Evolutionary conservation across 768 basidiomycete species (phyloP).

Genomic region (Leccinum olivaceopallidum): DNA sequence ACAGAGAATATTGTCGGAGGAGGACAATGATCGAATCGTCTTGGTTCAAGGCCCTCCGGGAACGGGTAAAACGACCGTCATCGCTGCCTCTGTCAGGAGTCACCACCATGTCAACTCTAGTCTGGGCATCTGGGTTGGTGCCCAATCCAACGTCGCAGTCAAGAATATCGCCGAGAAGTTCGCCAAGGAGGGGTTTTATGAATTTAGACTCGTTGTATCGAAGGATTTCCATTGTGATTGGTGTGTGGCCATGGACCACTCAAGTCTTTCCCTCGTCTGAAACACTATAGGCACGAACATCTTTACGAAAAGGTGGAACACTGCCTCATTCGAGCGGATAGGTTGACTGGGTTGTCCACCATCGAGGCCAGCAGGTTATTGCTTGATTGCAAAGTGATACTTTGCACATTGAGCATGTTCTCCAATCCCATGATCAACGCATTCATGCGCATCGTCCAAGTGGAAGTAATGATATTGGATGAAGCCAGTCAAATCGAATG

Average conservation of each 20-base stretch:
- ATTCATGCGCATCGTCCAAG: constrained; percentile 33
- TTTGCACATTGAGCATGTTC: constrained; percentile 53
- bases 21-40: constrained; percentile 23
- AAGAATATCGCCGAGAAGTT: constrained; percentile 55
- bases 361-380: constrained; percentile 28
- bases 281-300: constrained; percentile 47
- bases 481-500: constrained; percentile 51
- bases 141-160: constrained; percentile 52
- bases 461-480: constrained; percentile 43
- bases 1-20: constrained; percentile 30
- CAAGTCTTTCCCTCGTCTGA: background rate
- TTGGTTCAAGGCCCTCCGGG: constrained; percentile 41
- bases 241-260: constrained; percentile 24
- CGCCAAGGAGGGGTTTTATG: constrained; percentile 28
- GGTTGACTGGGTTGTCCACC: constrained; percentile 17
- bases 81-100: constrained; percentile 37
- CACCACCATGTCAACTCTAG: constrained; percentile 8
- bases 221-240: constrained; percentile 48
- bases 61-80: constrained; percentile 47
- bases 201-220: constrained; percentile 46
- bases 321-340: constrained; percentile 41
- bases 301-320: constrained; percentile 39
- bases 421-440: constrained; percentile 26
- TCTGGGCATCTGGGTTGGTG: constrained; percentile 39
- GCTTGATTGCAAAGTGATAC: constrained; percentile 35